Evolutionary conservation across 805 yeast genomes (phyloP), one percentile per base, ranked within the genome.

Genomic region (Komagataella ulmi): DNA sequence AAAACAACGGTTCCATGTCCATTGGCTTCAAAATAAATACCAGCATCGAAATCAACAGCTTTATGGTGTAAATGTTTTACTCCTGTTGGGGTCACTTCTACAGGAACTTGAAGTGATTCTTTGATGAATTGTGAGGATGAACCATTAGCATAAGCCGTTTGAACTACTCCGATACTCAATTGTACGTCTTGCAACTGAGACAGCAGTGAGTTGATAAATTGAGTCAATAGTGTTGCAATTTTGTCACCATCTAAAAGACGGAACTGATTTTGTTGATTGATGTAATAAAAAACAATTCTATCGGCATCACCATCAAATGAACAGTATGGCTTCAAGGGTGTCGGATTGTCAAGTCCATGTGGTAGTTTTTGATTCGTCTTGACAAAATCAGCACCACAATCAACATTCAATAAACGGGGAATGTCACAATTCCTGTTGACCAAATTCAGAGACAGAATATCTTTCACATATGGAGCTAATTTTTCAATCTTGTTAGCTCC

Each of bases 271-370:
- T 56, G 47, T 1, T 54, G 47, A 48, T 71, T 72, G 47, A 70
- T 66, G 64, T 77, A 84, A 65, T 85, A 93, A 62, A 88, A 87
- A 19, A 93, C 87, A 50, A 93, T 83, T 60, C 99, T 75, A 65
- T 93, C 99, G 3, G 99, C 98, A 65, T 93, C 99, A 50, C 99
- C 99, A 63, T 93, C 99, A 62, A 88, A 89, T 1, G 96, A 87
- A 6, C 95, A 84, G 59, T 79, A 84, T 50, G 90, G 68, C 53
- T 72, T 66, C 47, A 69, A 65, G 5, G 77, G 68, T 2, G 56
- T 59, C 0, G 81, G 77, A 5, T 56, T 52, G 7, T 47, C 51
- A 12, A 85, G 70, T 45, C 81, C 83, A 3, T 70, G 65, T 6
- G 99, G 99, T 47, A 85, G 72, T 52, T 67, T 73, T 61, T 93